A percentile compares a stretch with the other conserved stretches of the same genome.
Evolutionary conservation across 306 rosid species (phyloP).

Genomic region (Prunus fruticosa): DNA sequence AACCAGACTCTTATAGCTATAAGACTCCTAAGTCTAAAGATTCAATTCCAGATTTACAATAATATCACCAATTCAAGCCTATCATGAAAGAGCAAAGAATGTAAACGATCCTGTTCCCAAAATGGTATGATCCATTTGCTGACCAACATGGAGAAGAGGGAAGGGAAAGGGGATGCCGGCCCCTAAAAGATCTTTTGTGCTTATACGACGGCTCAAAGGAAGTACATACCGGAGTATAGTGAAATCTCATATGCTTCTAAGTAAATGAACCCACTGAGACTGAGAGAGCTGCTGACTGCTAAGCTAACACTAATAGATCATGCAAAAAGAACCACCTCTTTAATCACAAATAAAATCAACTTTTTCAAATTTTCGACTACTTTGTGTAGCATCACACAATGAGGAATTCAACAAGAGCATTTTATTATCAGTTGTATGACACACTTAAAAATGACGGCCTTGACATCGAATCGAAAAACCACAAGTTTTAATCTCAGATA

Average conservation of each 20-base stretch:
- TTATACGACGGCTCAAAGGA: background rate
- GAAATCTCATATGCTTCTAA: background rate
- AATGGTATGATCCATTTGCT: background rate
- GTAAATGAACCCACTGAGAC: background rate
- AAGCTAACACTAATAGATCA: background rate
- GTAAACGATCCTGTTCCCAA: background rate
- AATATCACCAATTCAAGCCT: background rate
- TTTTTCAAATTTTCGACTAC: background rate
- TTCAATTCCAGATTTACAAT: background rate
- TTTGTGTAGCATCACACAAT: background rate
- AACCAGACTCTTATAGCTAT: background rate
- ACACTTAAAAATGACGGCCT: background rate
- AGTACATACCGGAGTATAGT: background rate
- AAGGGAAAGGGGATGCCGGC: background rate
- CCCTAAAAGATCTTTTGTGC: background rate
- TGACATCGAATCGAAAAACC: background rate
- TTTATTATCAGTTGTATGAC: background rate
- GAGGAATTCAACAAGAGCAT: background rate
- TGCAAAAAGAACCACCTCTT: background rate
- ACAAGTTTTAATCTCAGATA: background rate
- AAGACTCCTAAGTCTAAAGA: background rate
- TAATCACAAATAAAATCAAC: background rate
- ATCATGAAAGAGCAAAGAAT: background rate
- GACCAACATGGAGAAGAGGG: too few relatives aligned
- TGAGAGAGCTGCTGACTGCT: background rate